Base-by-base conservation (phyloP, 1,284 basidiomycete species). In the Hymenochaete sp. region DNA sequence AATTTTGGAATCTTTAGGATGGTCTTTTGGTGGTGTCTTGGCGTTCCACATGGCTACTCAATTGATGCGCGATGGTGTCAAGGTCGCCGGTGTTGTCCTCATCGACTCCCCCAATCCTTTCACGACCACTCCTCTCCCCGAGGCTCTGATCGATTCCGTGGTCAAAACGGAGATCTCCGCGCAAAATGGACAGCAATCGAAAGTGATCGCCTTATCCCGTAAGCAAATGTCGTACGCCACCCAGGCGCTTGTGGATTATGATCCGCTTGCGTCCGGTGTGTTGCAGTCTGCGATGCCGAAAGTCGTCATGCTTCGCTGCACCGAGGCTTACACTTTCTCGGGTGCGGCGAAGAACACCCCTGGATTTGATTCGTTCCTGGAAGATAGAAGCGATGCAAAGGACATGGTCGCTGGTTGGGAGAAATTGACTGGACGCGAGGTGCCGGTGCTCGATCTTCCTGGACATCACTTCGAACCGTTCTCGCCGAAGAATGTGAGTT, bases 11-110 rank as follows among this genome's bases (percentile, higher is more conserved):
- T 29, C 26, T 35, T 10, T 48, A 81, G 82, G 82, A 0, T 85
- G 83, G 82, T 86, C 82, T 3, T 82, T 85, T 55, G 82, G 82
- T 13, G 82, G 82, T 3, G 72, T 83, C 8, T 72, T 76, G 0
- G 79, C 82, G 0, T 82, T 75, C 53, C 80, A 83, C 54, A 62
- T 73, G 4, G 72, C 77, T n/a, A 67, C 67, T 1, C 68, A 73
- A 29, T 67, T 84, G n/a, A 52, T 57, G 13, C 53, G 53, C 8
- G 59, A 53, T 6, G 75, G 72, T 1, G 53, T 70, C 9, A 48
- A 51, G 1, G 73, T 80, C 13, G 62, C 64, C 45, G 82, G 80
- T 0, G 63, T 86, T 33, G 53, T 84, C 3, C 63, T 84, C 49
- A 77, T 86, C 52, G 81, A 85, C 56, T 69, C 79, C 0, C 80